A percentile compares a stretch with the other conserved stretches of the same genome.
Conservation (phyloP, 1,284 basidiomycete species). For the Marasmius tenuissimus region DNA sequence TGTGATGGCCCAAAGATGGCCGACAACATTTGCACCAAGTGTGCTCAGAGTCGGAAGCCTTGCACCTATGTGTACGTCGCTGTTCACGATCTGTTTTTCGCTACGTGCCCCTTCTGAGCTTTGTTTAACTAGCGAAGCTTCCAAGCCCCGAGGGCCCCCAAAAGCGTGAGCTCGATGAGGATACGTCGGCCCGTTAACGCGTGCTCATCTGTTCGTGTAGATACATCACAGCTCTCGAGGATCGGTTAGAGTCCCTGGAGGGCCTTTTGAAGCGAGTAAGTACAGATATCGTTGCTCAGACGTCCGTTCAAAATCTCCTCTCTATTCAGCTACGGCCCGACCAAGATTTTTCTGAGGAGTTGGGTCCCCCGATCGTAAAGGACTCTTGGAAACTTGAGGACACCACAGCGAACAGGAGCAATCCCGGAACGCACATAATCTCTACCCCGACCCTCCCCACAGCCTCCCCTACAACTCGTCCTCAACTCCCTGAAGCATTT, state of each 20-base stretch:
- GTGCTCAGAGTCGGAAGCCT: conserved; percentile 4
- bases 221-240: conserved; percentile 77
- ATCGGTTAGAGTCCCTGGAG: conserved; percentile 73
- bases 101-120: conserved; percentile 8
- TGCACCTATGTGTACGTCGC: conserved; percentile 73
- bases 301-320: conserved; percentile 7
- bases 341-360: conserved; percentile 61
- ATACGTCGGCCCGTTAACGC: conserved; percentile 4
- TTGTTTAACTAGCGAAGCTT: conserved; percentile 54
- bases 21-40: conserved; percentile 58
- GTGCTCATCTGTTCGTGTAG: conserved; percentile 34
- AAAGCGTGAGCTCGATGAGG: conserved; percentile 66
- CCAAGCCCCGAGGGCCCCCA: conserved; percentile 80
- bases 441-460: neutral
- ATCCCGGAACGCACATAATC: neutral
- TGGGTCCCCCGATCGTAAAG: conserved; percentile 68
- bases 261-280: conserved; percentile 64
- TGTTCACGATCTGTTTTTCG: conserved; percentile 6
- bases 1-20: conserved; percentile 67
- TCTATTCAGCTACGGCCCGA: conserved; percentile 64
- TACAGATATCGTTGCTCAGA: neutral
- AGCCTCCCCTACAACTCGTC: neutral
- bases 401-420: neutral
- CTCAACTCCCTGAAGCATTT: neutral
- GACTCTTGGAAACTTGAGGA: conserved; percentile 68